phyloP scores from a whole-genome alignment of 1,139 yeast genomes.

The Pichia kudriavzevii region DNA sequence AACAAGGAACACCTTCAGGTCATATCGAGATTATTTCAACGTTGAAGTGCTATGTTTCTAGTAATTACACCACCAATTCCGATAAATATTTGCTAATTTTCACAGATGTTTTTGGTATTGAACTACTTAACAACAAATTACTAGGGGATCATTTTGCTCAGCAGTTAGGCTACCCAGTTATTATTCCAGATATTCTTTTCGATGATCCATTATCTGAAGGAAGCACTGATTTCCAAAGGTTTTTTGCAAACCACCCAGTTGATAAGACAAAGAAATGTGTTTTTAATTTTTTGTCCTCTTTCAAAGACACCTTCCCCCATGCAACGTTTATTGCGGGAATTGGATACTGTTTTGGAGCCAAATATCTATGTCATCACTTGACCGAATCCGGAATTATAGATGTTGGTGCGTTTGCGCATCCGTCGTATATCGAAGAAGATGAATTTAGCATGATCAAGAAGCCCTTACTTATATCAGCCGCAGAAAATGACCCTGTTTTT shows the following conservation, averaged over 20 bases:
- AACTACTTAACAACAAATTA: slow-evolving; percentile 45
- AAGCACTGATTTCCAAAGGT: slow-evolving; percentile 31
- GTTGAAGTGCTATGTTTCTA: slow-evolving; percentile 48
- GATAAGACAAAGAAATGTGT: slow-evolving; percentile 38
- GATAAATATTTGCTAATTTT: slow-evolving; percentile 48
- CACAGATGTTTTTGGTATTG: slow-evolving; percentile 65
- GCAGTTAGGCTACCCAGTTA: slow-evolving; percentile 50
- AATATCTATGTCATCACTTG: slow-evolving; percentile 49
- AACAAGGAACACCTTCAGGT: slow-evolving; percentile 45
- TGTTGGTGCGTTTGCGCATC: slow-evolving; percentile 77
- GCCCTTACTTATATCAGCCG: slow-evolving; percentile 66
- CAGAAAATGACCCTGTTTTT: slow-evolving; percentile 60
- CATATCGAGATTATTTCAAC: slow-evolving; percentile 35
- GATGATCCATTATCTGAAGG: slow-evolving; percentile 44
- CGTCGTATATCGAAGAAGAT: slow-evolving; percentile 58
- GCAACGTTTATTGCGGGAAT: slow-evolving; percentile 46
- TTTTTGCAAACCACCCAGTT: slow-evolving; percentile 49
- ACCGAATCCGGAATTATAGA: slow-evolving; percentile 37
- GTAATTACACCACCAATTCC: slow-evolving; percentile 30
- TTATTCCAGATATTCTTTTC: slow-evolving; percentile 65
- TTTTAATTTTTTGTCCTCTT: slow-evolving; percentile 35
- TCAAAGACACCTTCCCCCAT: slow-evolving; percentile 38
- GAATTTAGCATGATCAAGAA: slow-evolving; percentile 51
- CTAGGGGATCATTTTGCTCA: slow-evolving; percentile 67
- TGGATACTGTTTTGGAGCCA: slow-evolving; percentile 87